Evolutionary conservation across 305 asterid genomes (phyloP).

Genomic region (Fraxinus ornus): DNA sequence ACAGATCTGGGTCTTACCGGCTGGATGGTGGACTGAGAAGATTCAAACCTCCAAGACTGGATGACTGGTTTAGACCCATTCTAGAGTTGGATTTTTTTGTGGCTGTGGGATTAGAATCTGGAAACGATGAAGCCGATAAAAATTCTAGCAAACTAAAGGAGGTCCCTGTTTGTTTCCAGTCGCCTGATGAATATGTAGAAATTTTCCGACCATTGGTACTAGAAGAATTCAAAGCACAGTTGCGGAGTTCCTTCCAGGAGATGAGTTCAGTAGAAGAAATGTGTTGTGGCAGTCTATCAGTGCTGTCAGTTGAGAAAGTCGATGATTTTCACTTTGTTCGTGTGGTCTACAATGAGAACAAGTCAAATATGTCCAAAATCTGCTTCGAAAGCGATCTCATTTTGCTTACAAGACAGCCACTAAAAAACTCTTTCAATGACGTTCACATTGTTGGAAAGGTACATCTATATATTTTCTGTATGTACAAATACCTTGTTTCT

Average conservation of each 20-base stretch:
- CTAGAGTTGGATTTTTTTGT: constrained; percentile 77
- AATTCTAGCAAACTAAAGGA: constrained; percentile 64
- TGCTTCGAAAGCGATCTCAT: constrained; percentile 83
- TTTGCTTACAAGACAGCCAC: constrained; percentile 77
- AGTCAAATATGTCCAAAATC: constrained; percentile 53
- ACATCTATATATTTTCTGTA: constrained; percentile 19
- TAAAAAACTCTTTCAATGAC: constrained; percentile 50
- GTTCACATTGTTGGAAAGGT: constrained; percentile 95
- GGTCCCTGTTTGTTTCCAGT: constrained; percentile 80
- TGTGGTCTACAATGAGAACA: constrained; percentile 70
- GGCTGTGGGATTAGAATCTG: constrained; percentile 72
- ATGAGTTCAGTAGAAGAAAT: constrained; percentile 62
- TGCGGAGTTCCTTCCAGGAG: constrained; percentile 87
- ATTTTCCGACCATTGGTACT: constrained; percentile 84
- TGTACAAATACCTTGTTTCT: constrained; percentile 19
- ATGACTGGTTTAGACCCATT: constrained; percentile 86
- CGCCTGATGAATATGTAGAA: constrained; percentile 81
- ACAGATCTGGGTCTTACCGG: constrained; percentile 54
- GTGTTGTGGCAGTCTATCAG: constrained; percentile 74
- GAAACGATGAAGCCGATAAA: constrained; percentile 42
- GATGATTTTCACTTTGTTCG: constrained; percentile 94
- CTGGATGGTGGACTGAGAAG: constrained; percentile 58
- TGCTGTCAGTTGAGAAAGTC: constrained; percentile 84
- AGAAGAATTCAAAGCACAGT: constrained; percentile 95
- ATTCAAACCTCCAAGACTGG: constrained; percentile 83